phyloP scores from a whole-genome alignment of 495 filamentous ascomycete species.

The Thermochaetoides thermophila region DNA sequence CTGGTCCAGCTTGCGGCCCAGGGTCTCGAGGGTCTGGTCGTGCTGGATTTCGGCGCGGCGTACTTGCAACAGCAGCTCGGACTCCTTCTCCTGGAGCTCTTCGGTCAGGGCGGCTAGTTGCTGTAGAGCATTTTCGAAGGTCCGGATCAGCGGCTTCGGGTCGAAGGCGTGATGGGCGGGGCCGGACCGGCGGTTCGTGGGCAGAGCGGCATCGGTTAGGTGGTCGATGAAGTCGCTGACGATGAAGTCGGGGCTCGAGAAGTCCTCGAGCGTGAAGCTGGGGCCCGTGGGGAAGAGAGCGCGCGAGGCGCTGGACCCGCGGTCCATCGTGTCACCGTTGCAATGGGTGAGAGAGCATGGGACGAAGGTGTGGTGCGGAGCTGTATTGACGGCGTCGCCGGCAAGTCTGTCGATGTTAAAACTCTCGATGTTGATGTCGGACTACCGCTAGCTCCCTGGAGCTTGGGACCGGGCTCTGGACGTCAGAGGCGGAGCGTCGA shows the following conservation, averaged over 20 bases:
- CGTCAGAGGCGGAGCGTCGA: too few species aligned
- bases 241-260: conserved; percentile 87
- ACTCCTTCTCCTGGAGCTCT: conserved; percentile 71
- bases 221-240: conserved; percentile 94
- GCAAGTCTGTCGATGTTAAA: too few species aligned
- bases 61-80: conserved; percentile 77
- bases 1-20: conserved; percentile 78
- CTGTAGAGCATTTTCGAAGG: conserved; percentile 71
- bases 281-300: conserved; percentile 64
- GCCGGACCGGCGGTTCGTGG: conserved; percentile 58
- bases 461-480: too few species aligned
- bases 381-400: too few species aligned
- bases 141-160: conserved; percentile 90
- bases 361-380: neutral
- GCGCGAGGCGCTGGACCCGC: conserved; percentile 34
- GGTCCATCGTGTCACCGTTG: conserved; percentile 31
- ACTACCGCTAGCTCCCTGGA: too few species aligned
- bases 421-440: too few species aligned
- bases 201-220: conserved; percentile 71
- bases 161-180: conserved; percentile 67
- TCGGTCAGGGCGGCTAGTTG: conserved; percentile 70
- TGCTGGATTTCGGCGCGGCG: conserved; percentile 86
- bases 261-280: conserved; percentile 73
- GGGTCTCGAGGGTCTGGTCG: conserved; percentile 67
- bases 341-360: conserved; percentile 8